Conservation (phyloP, 805 yeast species). For the Spathaspora hagerdaliae region DNA sequence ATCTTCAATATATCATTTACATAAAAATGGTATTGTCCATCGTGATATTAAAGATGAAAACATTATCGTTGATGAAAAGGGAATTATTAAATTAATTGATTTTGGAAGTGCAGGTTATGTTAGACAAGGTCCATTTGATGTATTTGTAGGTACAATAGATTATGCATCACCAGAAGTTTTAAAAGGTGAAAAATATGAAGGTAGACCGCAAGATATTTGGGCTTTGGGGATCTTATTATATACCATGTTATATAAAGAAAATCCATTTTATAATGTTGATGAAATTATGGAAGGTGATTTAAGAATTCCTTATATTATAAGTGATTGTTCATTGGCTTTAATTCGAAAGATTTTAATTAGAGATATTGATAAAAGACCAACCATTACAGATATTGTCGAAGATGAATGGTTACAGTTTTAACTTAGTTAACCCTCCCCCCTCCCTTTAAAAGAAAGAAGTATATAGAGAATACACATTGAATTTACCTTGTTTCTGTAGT, state of each 20-base stretch:
- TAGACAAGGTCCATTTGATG: slow-evolving; percentile 91
- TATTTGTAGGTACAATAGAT: slow-evolving; percentile 95
- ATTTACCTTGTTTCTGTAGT: too few species aligned
- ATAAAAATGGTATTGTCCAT: slow-evolving; percentile 82
- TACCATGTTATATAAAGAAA: slow-evolving; percentile 87
- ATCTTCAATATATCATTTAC: slow-evolving; percentile 77
- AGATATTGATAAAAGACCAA: slow-evolving; percentile 63
- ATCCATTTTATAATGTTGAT: slow-evolving; percentile 93
- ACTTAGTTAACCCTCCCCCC: background rate
- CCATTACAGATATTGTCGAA: slow-evolving; percentile 62
- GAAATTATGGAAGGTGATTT: slow-evolving; percentile 91
- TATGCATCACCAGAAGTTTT: slow-evolving; percentile 97
- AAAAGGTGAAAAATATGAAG: slow-evolving; percentile 83
- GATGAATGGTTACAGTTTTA: slow-evolving; percentile 56
- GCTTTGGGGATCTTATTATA: slow-evolving; percentile 89
- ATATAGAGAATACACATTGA: background rate
- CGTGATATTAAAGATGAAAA: slow-evolving; percentile 95
- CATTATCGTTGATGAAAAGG: slow-evolving; percentile 79
- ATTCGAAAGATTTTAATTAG: slow-evolving; percentile 67
- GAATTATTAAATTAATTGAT: slow-evolving; percentile 81
- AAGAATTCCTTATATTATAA: slow-evolving; percentile 62
- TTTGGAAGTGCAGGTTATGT: slow-evolving; percentile 94
- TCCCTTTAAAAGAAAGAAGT: background rate
- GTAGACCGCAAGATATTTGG: slow-evolving; percentile 96
- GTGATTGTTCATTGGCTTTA: slow-evolving; percentile 57